Evolutionary conservation across 768 basidiomycete genomes (phyloP).

Genomic region (Thelephora ganbajun): DNA sequence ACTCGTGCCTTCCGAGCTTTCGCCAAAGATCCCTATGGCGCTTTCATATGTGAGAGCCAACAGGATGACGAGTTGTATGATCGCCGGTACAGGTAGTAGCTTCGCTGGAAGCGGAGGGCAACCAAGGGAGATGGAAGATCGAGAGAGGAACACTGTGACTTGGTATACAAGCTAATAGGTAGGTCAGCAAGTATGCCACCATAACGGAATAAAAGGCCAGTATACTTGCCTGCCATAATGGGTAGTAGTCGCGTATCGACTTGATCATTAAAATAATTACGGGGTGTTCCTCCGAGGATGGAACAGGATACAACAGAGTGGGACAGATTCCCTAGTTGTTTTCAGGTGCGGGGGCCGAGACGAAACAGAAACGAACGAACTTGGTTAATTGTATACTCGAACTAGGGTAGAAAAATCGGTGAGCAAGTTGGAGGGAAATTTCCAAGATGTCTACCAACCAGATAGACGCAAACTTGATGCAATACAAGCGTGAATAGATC

Average conservation of each 20-base stretch:
- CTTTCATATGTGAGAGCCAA: constrained; percentile 49
- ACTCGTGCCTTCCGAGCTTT: constrained; percentile 25
- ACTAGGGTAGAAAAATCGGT: constrained; percentile 28
- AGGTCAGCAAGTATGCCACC: background rate
- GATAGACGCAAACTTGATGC: constrained; percentile 41
- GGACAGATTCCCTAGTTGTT: constrained; percentile 65
- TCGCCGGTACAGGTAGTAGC: constrained; percentile 61
- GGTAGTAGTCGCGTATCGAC: constrained; percentile 84
- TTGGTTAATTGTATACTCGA: constrained; percentile 89
- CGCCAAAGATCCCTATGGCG: constrained; percentile 50
- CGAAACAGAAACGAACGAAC: constrained; percentile 20
- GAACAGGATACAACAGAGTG: constrained; percentile 79
- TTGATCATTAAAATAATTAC: constrained; percentile 69
- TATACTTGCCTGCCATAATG: constrained; percentile 71
- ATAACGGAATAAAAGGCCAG: background rate
- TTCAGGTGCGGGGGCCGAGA: background rate
- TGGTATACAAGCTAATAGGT: constrained; percentile 61
- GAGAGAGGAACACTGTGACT: constrained; percentile 85
- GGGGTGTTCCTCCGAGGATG: constrained; percentile 40
- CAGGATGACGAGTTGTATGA: constrained; percentile 60
- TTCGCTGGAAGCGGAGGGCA: constrained; percentile 61
- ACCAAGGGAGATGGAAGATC: constrained; percentile 80
- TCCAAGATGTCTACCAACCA: constrained; percentile 24
- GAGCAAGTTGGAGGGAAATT: constrained; percentile 16
- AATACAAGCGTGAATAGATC: background rate